A percentile compares a stretch with the other conserved stretches of the same genome.
Evolutionary conservation across 2,329 filamentous ascomycete genomes (phyloP).

Genomic region (Leptographium wingfieldii): DNA sequence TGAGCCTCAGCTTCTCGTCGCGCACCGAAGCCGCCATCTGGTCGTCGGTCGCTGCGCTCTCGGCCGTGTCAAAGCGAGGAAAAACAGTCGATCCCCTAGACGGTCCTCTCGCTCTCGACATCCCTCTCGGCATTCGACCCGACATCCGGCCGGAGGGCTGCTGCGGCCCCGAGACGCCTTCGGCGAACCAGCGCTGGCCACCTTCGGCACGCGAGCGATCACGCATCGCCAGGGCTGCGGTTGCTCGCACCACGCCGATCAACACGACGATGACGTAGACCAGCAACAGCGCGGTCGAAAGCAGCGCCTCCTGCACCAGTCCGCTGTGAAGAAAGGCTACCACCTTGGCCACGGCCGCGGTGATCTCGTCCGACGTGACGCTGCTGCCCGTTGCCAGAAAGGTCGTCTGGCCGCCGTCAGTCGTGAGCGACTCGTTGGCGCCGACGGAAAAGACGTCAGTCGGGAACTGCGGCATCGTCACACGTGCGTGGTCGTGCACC

Average conservation of each 20-base stretch:
- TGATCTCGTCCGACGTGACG: slow-evolving; percentile 69
- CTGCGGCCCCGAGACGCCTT: background rate
- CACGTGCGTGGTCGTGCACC: slow-evolving; percentile 76
- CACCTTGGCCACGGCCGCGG: slow-evolving; percentile 59
- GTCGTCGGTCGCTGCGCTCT: slow-evolving; percentile 8
- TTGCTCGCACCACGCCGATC: slow-evolving; percentile 56
- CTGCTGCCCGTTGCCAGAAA: slow-evolving; percentile 70
- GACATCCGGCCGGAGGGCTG: too few species aligned
- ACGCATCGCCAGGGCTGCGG: slow-evolving; percentile 44
- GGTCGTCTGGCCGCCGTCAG: slow-evolving; percentile 46
- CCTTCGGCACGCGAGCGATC: slow-evolving; percentile 51
- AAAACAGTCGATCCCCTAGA: background rate
- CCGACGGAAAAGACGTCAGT: slow-evolving; percentile 77
- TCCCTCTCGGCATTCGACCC: background rate
- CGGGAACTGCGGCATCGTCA: slow-evolving; percentile 65
- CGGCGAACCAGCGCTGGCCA: slow-evolving; percentile 26
- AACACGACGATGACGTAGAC: slow-evolving; percentile 70
- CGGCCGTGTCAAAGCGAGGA: slow-evolving; percentile 6
- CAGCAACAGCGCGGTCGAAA: slow-evolving; percentile 60
- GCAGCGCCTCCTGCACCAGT: slow-evolving; percentile 66
- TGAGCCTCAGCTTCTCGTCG: slow-evolving; percentile 17
- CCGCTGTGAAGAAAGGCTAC: slow-evolving; percentile 51
- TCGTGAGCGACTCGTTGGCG: slow-evolving; percentile 47
- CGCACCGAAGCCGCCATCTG: slow-evolving; percentile 10
- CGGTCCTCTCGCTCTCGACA: background rate